Base-by-base conservation (phyloP, 73 alveolate genomes). In the Paramecium sonneborni region DNA sequence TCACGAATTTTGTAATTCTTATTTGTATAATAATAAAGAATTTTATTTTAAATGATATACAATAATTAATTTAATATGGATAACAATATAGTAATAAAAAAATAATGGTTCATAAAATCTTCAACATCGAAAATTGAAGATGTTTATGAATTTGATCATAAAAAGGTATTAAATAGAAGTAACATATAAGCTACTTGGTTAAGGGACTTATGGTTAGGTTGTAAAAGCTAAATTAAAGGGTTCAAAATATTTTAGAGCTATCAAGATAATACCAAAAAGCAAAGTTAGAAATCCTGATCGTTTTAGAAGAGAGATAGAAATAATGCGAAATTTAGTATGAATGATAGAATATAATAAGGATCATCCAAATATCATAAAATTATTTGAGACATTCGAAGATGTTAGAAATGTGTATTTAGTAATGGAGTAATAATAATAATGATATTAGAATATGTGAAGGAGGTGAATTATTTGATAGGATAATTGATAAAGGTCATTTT, bases 381-480 rank as follows among this genome's bases (percentile, higher is more conserved):
- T 96, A 23, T 96, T 92, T 74, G 98, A 96, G 55, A 86, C 96
- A 20, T 95, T 88, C 58, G 98, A 96, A 92, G 97, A 92, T 38
- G 92, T 48, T 62, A 58, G 93, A 37, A 90, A 92, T 39, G 79
- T 95, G 8, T 86, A 94, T 72, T 74, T 95, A 39, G 96, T 95
- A 24, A 95, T 94, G 97, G 98, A 95, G 85, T 38, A 70, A 85
- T 0, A 46, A 18, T 52, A 6, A 52, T 67, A 23, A 28, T 85
- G 11, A 32, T 18, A 0, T 30, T 23, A 41, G 55, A 87, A 43
- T 93, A 34, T 97, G 99, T 52, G 93, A 92, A 26, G 99, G 99
- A 34, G 99, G 99, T 21, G 99, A 97, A 88, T 92, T 97, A 26
- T 96, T 95, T 70, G 99, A 97, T 41, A 87, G 94, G 74, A 95